Evolutionary conservation across 2,329 filamentous ascomycete genomes (phyloP).

Genomic region (Parafenestella ontariensis): DNA sequence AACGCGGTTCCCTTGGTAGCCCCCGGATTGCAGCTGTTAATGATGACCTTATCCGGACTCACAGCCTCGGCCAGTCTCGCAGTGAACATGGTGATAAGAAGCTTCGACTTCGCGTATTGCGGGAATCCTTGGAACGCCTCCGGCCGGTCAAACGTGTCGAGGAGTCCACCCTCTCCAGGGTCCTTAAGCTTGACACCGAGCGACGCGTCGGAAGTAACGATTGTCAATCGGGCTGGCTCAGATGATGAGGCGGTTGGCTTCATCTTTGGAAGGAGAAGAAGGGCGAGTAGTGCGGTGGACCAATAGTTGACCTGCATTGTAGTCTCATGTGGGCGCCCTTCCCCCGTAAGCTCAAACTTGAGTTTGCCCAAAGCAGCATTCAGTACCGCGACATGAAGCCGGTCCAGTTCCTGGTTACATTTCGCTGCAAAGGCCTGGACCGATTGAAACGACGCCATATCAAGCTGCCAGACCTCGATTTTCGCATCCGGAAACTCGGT

Average conservation of each 20-base stretch:
- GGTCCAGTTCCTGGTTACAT: neutral
- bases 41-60: constrained; percentile 23
- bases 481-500: constrained; percentile 12
- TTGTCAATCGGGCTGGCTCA: constrained; percentile 10
- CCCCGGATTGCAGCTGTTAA: constrained; percentile 57
- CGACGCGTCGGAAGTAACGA: constrained; percentile 3
- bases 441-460: neutral
- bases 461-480: constrained; percentile 26
- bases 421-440: neutral
- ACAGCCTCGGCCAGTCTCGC: constrained; percentile 12
- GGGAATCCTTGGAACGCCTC: neutral
- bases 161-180: neutral
- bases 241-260: neutral
- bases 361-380: neutral
- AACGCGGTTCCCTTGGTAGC: constrained; percentile 54
- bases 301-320: constrained; percentile 56
- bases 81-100: constrained; percentile 9
- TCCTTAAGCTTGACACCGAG: neutral
- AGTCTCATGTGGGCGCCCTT: neutral
- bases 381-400: neutral
- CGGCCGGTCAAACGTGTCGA: neutral
- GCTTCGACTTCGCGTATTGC: constrained; percentile 11
- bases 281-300: constrained; percentile 58
- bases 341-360: neutral
- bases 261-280: constrained; percentile 51